Evolutionary conservation across 805 yeast species (phyloP).

Genomic region (Spathaspora sp.): DNA sequence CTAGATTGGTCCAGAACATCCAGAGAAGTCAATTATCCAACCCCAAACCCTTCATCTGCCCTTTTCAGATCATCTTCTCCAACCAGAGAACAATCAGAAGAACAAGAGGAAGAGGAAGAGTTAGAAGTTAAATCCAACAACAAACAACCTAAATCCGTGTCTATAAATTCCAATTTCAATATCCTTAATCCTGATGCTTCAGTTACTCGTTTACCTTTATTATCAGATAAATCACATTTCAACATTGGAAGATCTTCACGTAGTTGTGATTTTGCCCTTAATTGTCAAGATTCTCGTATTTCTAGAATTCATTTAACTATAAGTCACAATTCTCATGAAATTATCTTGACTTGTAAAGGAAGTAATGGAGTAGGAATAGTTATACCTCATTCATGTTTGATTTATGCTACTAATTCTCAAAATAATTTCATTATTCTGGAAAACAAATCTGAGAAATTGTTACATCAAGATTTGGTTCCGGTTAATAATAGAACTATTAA

Average conservation of each 20-base stretch:
- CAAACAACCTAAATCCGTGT: slow-evolving; percentile 8
- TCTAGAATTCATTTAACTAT: slow-evolving; percentile 65
- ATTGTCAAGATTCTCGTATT: slow-evolving; percentile 49
- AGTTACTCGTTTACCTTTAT: slow-evolving; percentile 38
- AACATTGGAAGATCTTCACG: slow-evolving; percentile 68
- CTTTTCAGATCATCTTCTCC: slow-evolving; percentile 42
- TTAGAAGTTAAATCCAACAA: slow-evolving; percentile 3
- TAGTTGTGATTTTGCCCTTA: slow-evolving; percentile 48
- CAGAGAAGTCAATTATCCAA: slow-evolving; percentile 41
- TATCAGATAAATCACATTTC: slow-evolving; percentile 32
- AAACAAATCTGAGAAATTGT: slow-evolving; percentile 18
- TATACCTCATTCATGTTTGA: slow-evolving; percentile 50
- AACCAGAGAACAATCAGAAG: slow-evolving; percentile 10
- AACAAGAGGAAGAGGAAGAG: background rate
- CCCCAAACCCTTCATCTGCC: slow-evolving; percentile 66
- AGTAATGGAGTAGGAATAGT: slow-evolving; percentile 73
- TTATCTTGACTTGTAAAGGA: slow-evolving; percentile 70
- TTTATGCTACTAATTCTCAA: slow-evolving; percentile 18
- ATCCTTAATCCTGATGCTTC: slow-evolving; percentile 29
- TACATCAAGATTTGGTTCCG: slow-evolving; percentile 9
- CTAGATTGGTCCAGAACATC: slow-evolving; percentile 1
- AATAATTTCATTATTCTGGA: slow-evolving; percentile 21
- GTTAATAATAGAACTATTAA: slow-evolving; percentile 24
- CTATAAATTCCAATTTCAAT: slow-evolving; percentile 31
- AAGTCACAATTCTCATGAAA: slow-evolving; percentile 37